Evolutionary conservation across 805 yeast species (phyloP).

Genomic region (Cyberlindnera maritima): DNA sequence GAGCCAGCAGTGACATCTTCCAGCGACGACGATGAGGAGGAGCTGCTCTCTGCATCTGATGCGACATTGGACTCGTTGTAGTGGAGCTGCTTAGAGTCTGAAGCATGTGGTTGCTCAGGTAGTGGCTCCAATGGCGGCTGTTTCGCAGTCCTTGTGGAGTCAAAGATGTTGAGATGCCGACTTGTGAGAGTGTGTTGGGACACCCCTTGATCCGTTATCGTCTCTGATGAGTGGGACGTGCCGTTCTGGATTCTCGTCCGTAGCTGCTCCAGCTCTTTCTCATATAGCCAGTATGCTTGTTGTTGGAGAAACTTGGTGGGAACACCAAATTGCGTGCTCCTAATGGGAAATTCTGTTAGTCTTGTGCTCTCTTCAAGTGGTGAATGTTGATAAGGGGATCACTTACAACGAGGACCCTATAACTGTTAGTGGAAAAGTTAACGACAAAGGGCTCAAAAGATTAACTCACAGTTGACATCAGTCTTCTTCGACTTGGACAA

Average conservation of each 20-base stretch:
- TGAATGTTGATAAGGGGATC: neutral
- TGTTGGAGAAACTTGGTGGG: conserved; percentile 28
- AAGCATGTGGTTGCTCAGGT: neutral
- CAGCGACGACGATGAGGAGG: conserved; percentile 2
- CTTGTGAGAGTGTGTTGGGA: conserved; percentile 1
- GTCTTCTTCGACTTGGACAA: conserved; percentile 26
- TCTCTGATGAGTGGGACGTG: conserved; percentile 14
- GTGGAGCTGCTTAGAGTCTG: neutral
- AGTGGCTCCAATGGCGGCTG: neutral
- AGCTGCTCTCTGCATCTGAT: conserved; percentile 3
- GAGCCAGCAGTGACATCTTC: conserved; percentile 16
- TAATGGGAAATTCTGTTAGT: neutral
- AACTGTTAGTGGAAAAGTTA: no score
- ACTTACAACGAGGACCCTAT: conserved; percentile 15
- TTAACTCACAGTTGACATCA: conserved; percentile 25
- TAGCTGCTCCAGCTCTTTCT: conserved; percentile 27
- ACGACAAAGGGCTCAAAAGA: neutral
- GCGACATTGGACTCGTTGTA: neutral
- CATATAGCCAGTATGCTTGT: conserved; percentile 30
- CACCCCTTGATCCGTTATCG: conserved; percentile 6
- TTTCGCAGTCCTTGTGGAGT: neutral
- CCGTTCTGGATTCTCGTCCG: conserved; percentile 22
- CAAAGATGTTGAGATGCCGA: neutral
- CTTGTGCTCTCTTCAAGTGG: no score
- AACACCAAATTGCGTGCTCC: conserved; percentile 21